Conservation (phyloP, 306 rosid genomes). For the Ammopiptanthus mongolicus region DNA sequence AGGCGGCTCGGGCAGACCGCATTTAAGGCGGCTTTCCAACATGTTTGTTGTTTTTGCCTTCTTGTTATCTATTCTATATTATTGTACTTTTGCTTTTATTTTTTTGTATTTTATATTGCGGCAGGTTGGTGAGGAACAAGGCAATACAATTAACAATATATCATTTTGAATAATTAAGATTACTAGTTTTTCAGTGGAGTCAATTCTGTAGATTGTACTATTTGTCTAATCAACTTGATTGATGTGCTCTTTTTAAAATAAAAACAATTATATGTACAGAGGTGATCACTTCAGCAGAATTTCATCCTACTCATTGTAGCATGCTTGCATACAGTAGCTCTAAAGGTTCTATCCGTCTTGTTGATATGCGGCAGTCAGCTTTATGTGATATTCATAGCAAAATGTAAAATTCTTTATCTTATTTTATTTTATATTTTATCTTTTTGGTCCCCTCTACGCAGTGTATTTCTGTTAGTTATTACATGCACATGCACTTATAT, state of each 20-base stretch:
- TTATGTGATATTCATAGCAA: constrained; percentile 72
- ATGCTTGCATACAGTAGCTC: constrained; percentile 73
- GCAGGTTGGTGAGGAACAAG: not conserved
- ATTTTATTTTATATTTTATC: too few species aligned
- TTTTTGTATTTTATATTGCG: not conserved
- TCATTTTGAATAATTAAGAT: not conserved
- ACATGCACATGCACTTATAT: not conserved
- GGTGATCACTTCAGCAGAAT: constrained; percentile 77
- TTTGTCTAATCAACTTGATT: not conserved
- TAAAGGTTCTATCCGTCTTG: constrained; percentile 68
- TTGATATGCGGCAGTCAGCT: constrained; percentile 79
- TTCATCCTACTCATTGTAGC: constrained; percentile 72
- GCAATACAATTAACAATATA: not conserved
- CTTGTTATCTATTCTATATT: not conserved
- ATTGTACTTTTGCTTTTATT: not conserved
- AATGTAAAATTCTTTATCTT: constrained; percentile 42
- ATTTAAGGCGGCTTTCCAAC: too few species aligned
- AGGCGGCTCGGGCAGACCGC: too few species aligned
- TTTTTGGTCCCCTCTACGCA: not conserved
- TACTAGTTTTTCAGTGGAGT: not conserved
- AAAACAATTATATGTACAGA: constrained; percentile 25
- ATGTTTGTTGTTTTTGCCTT: not conserved
- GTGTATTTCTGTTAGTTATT: not conserved
- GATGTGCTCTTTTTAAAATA: not conserved
- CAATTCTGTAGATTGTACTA: not conserved